Base-by-base conservation (phyloP, 2,329 filamentous ascomycete genomes). In the Sclerotinia subarctica region DNA sequence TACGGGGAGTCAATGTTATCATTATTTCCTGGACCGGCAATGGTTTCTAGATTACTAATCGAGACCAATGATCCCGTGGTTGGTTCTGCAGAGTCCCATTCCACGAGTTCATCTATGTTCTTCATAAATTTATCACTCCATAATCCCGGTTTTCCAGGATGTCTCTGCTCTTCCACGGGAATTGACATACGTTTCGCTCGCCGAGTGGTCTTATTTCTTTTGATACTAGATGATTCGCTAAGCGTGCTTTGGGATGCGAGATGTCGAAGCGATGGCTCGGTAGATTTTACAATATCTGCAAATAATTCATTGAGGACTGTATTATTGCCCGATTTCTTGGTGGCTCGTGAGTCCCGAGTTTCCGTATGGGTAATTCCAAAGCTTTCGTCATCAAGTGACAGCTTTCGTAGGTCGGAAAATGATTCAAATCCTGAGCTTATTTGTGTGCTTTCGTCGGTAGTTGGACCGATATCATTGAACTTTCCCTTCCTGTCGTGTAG, bases 161-260 rank as follows among this genome's bases (percentile, higher is more conserved):
- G 67, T 62, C 71, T 60, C 46, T 73, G 72, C 21, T 70, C 70
- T 54, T 71, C 70, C 32, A 70, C 69, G 7, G 66, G 70, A 35
- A 68, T 70, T 17, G 62, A 56, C 11, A 51, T 24, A 49, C 58
- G 44, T n/a, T 49, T n/a, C 7, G 11, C 11, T 47, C 19, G 42
- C 26, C 21, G 24, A n/a, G 21, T n/a, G 3, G 42, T 47, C 57
- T 32, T 47, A n/a, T 6, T 47, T 60, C 4, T 32, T 7, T 26
- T n/a, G 21, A 11, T 17, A 13, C 58, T 60, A 49, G 19, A 46
- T 35, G 51, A 32, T 35, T 35, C 59, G n/a, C 51, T 21, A 21
- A 15, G 59, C 13, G 38, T 64, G 29, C 38, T 54, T n/a, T 71
- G 68, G 7, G 72, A 74, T 17, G 68, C 69, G 1, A 73, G 49